Percentiles rank a stretch among this genome's conserved stretches.
These are phyloP conservation scores for Talaromyces sp. DNA, from an alignment of 2,329 filamentous ascomycete genomes.

Conservation along the genomic window DNA sequence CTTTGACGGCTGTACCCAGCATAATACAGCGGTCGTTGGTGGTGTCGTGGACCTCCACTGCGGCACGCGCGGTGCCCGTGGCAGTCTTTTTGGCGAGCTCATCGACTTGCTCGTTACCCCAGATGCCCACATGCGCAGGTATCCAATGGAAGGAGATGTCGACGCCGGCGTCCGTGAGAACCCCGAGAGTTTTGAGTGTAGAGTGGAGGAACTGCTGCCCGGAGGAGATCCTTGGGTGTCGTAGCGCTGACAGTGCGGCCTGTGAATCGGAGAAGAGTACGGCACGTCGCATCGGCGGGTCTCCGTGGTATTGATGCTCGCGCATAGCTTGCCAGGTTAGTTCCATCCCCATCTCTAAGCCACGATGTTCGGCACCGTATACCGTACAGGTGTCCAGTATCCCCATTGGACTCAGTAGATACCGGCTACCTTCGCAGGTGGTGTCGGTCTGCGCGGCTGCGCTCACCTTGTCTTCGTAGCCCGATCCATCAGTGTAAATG, in stretches of 20 bases:
- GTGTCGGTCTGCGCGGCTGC: neutral
- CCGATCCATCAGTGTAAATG: slow-evolving; percentile 3
- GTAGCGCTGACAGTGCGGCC: neutral
- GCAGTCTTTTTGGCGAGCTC: neutral
- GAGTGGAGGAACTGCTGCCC: neutral
- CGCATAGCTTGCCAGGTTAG: neutral
- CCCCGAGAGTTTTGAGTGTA: neutral
- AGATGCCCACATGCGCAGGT: neutral
- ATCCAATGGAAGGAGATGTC: neutral
- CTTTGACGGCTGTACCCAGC: neutral
- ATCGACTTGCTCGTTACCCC: neutral
- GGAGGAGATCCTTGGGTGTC: neutral
- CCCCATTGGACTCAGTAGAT: neutral
- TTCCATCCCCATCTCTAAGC: neutral
- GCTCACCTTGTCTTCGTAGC: neutral
- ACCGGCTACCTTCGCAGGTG: neutral
- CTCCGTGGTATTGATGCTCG: neutral
- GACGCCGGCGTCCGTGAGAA: neutral
- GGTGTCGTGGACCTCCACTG: neutral
- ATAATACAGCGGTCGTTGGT: neutral
- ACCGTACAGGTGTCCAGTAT: neutral
- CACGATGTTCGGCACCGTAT: slow-evolving; percentile 1
- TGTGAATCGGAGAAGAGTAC: neutral
- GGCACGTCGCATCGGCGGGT: neutral
- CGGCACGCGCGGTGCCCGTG: neutral